Evolutionary conservation across 2,329 filamentous ascomycete genomes (phyloP), one percentile per base, ranked within the genome.

Genomic region (Tolypocladium ophioglossoides): DNA sequence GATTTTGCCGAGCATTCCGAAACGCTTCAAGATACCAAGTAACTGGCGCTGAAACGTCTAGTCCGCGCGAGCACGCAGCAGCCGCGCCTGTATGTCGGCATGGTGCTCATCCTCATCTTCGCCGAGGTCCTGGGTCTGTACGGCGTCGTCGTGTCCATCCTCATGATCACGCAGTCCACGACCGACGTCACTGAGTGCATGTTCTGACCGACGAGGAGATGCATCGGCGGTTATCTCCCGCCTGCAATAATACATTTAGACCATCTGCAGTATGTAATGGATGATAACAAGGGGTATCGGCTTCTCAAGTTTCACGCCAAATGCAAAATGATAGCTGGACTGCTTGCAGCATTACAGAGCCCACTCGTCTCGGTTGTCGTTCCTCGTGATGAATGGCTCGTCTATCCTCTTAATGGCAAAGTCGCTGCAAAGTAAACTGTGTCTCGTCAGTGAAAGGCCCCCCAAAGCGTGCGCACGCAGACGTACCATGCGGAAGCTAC

Each of bases 391-490:
- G 66, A 99, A 97, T 1, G 94, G 91, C 73, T 96, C 90, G 63
- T 96, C 90, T 55, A 99, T 89, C 64, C 88, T 82, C 74, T 91
- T 95, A 65, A 99, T 95, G 3, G 92, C 94, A 72, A 95, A 83
- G 60, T 99, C 94, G 66, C 91, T 91, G 70, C 94, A 99, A 22
- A 99, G 74, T 53, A 97, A 91, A 76, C 91, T 94, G 61, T 12
- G 54, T 46, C 16, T 14, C 5, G 52, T 59, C 20, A 60, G 54
- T 39, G 40, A 49, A 20, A n/a, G n/a, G n/a, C 8, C 5, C 38
- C 12, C 9, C 37, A 1, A 18, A 22, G 32, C 14, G 4, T 41
- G 14, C 18, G 2, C 37, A 2, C 6, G 38, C 22, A 2, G 20
- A 72, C 78, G 71, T 71, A 95, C 89, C 91, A 99, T 66, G 89